Percentiles rank a stretch among this genome's conserved stretches.
phyloP scores from a whole-genome alignment of 78 protist genomes.

The Tieghemostelium lacteum region DNA sequence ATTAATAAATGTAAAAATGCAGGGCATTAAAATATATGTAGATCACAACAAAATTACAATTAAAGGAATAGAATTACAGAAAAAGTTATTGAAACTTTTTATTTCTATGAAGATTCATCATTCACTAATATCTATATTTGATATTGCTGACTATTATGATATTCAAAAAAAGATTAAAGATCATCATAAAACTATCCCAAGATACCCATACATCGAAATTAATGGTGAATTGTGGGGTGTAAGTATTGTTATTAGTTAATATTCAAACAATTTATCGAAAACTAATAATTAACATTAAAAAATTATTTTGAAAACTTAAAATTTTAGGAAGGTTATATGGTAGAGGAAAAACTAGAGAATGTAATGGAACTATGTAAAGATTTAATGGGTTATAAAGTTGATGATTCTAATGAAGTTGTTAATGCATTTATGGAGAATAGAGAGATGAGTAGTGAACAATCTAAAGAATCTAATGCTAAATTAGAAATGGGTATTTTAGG shows the following conservation, averaged over 20 bases:
- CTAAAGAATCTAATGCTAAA: neutral
- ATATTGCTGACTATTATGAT: slow-evolving; percentile 55
- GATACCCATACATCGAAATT: slow-evolving; percentile 69
- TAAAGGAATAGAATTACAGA: slow-evolving; percentile 56
- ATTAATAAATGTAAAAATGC: too few relatives aligned
- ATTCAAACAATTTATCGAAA: too few relatives aligned
- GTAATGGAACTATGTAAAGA: slow-evolving; percentile 13
- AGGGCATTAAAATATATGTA: slow-evolving; percentile 70
- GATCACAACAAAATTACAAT: slow-evolving; percentile 67
- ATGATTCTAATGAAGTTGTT: slow-evolving; percentile 10
- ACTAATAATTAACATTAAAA: neutral
- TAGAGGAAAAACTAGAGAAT: slow-evolving; percentile 8
- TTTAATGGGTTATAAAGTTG: neutral
- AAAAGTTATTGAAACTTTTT: slow-evolving; percentile 32
- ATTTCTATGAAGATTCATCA: slow-evolving; percentile 20
- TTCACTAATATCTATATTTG: slow-evolving; percentile 48
- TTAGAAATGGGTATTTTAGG: slow-evolving; percentile 23
- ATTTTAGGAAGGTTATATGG: slow-evolving; percentile 28
- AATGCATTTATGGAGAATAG: slow-evolving; percentile 36
- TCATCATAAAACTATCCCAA: slow-evolving; percentile 59
- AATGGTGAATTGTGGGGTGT: slow-evolving; percentile 76
- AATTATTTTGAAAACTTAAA: neutral
- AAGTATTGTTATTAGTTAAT: neutral
- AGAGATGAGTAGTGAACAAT: neutral
- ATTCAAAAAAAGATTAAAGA: slow-evolving; percentile 56